Percentiles rank a stretch among this genome's conserved stretches.
phyloP scores from a whole-genome alignment of 306 rosid genomes.

The Gillenia trifoliata region DNA sequence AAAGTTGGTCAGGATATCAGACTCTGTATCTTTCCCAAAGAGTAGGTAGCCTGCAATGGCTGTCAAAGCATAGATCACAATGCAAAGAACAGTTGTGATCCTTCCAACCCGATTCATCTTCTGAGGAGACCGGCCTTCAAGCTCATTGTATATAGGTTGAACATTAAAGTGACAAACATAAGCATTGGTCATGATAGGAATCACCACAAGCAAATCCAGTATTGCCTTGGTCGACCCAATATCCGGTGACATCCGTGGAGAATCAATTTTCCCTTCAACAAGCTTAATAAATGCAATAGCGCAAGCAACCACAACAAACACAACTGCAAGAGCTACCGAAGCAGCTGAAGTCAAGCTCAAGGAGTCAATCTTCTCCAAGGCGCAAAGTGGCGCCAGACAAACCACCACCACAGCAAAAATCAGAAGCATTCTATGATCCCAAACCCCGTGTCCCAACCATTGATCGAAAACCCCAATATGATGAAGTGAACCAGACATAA shows the following conservation, averaged over 20 bases:
- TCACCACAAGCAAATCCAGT: conserved; percentile 89
- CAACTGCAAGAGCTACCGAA: conserved; percentile 80
- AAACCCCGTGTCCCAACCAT: conserved; percentile 73
- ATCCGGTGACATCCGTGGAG: conserved; percentile 84
- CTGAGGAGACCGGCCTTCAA: conserved; percentile 65
- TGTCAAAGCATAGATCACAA: conserved; percentile 68
- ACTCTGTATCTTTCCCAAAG: conserved; percentile 77
- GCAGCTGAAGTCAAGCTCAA: conserved; percentile 96
- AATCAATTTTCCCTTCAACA: conserved; percentile 45
- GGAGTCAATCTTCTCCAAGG: conserved; percentile 83
- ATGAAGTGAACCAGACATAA: conserved; percentile 86
- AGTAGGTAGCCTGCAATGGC: conserved; percentile 78
- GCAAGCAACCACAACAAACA: conserved; percentile 72
- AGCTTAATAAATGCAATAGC: conserved; percentile 64
- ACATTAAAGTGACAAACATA: conserved; percentile 85
- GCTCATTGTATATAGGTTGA: conserved; percentile 88
- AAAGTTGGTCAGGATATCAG: conserved; percentile 83
- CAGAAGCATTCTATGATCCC: conserved; percentile 89
- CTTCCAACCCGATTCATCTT: conserved; percentile 91
- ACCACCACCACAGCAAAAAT: conserved; percentile 56
- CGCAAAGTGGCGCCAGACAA: conserved; percentile 88
- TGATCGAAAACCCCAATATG: conserved; percentile 93
- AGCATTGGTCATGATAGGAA: conserved; percentile 93
- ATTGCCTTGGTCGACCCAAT: conserved; percentile 62
- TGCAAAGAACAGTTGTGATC: conserved; percentile 68